These are phyloP conservation scores for Xenoacremonium recifei DNA, from an alignment of 2,329 filamentous ascomycete species.

Conservation along the genomic window DNA sequence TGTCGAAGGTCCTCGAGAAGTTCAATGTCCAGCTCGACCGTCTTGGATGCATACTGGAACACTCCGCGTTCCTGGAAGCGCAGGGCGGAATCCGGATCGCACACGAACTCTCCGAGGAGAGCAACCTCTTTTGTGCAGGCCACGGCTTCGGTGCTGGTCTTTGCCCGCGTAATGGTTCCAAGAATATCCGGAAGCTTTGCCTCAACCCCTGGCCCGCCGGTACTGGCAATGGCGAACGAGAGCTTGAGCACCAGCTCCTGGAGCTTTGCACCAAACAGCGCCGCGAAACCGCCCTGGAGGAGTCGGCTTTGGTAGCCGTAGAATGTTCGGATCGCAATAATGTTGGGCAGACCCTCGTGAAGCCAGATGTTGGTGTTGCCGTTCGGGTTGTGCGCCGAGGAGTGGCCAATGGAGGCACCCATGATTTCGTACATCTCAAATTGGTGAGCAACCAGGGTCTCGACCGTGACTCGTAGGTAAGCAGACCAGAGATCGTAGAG, in stretches of 20 bases:
- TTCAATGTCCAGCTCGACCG: slow-evolving; percentile 50
- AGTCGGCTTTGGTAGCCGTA: slow-evolving; percentile 52
- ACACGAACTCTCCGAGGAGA: slow-evolving; percentile 48
- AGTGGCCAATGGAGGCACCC: slow-evolving; percentile 32
- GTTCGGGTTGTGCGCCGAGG: slow-evolving; percentile 8
- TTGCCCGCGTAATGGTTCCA: slow-evolving; percentile 22
- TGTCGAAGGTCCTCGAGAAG: slow-evolving; percentile 53
- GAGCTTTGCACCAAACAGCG: slow-evolving; percentile 49
- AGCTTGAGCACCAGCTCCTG: slow-evolving; percentile 53
- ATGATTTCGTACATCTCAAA: slow-evolving; percentile 54
- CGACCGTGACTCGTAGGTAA: slow-evolving; percentile 47
- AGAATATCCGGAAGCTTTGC: slow-evolving; percentile 31
- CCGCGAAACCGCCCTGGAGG: slow-evolving; percentile 49
- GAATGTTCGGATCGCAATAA: slow-evolving; percentile 49
- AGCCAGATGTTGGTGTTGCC: slow-evolving; percentile 40
- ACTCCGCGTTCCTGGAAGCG: slow-evolving; percentile 53
- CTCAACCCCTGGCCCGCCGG: slow-evolving; percentile 40
- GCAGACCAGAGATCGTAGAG: slow-evolving; percentile 51
- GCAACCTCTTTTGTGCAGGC: slow-evolving; percentile 47
- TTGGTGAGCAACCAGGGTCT: slow-evolving; percentile 51
- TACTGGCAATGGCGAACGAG: slow-evolving; percentile 47
- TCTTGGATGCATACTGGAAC: slow-evolving; percentile 47
- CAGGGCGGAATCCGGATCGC: slow-evolving; percentile 41
- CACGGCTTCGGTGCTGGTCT: slow-evolving; percentile 43
- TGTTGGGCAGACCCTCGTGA: slow-evolving; percentile 45